phyloP scores from a whole-genome alignment of 768 basidiomycete genomes.

The Naematelia encephala region DNA sequence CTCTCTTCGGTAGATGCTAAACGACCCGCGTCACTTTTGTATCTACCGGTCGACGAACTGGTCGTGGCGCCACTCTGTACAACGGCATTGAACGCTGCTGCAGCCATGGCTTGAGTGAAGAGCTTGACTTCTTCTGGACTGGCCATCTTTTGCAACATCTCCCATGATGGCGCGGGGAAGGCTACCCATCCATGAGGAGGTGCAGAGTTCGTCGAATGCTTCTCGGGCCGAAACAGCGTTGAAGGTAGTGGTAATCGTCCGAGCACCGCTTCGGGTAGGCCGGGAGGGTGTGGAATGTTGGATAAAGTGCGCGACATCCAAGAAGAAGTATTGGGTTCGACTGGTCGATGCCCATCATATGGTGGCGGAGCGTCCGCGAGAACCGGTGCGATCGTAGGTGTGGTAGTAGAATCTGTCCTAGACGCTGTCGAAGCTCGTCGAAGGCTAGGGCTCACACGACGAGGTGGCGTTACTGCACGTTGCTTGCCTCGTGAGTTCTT shows the following conservation, averaged over 20 bases:
- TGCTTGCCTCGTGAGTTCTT: slow-evolving; percentile 9
- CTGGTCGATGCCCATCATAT: slow-evolving; percentile 30
- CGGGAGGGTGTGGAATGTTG: slow-evolving; percentile 26
- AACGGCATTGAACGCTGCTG: slow-evolving; percentile 33
- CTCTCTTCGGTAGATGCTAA: background rate
- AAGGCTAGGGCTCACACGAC: too few species aligned
- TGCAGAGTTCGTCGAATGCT: background rate
- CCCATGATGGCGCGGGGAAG: slow-evolving; percentile 43
- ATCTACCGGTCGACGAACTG: background rate
- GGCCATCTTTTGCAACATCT: slow-evolving; percentile 34
- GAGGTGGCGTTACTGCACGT: slow-evolving; percentile 7
- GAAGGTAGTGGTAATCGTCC: slow-evolving; percentile 32
- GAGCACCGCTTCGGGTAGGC: slow-evolving; percentile 32
- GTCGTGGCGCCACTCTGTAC: slow-evolving; percentile 24
- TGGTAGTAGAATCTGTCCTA: background rate
- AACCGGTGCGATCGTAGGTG: background rate
- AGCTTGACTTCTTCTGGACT: slow-evolving; percentile 38
- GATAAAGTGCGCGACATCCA: slow-evolving; percentile 42
- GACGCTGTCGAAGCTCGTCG: too few species aligned
- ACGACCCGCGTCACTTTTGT: background rate
- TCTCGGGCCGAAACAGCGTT: slow-evolving; percentile 11
- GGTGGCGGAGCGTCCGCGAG: slow-evolving; percentile 40
- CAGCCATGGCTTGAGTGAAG: slow-evolving; percentile 36
- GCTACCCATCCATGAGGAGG: slow-evolving; percentile 31
- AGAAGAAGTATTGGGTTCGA: slow-evolving; percentile 4